Percentiles rank a stretch among this genome's conserved stretches.
phyloP scores from a whole-genome alignment of 495 filamentous ascomycete genomes.

The Trichoderma parareesei region DNA sequence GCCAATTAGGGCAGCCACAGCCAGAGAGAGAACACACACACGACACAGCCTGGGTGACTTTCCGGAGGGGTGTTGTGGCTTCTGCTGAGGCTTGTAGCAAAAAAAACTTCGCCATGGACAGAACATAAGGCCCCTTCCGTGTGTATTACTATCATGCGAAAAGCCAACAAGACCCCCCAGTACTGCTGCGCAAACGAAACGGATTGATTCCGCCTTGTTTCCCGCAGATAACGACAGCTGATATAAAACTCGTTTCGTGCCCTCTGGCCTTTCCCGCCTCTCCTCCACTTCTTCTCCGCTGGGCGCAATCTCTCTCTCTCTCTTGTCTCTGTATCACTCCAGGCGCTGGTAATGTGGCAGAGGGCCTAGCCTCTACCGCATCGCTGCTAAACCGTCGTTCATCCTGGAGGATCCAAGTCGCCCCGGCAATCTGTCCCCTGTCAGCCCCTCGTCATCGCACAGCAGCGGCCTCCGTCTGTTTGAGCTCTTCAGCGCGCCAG shows the following conservation, averaged over 20 bases:
- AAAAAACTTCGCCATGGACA: neutral
- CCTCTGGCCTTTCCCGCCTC: neutral
- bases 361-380: constrained; percentile 26
- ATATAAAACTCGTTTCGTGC: neutral
- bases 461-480: constrained; percentile 4
- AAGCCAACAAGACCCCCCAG: neutral
- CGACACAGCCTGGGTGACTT: constrained; percentile 2
- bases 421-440: constrained; percentile 9
- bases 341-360: constrained; percentile 19
- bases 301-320: constrained; percentile 11
- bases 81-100: neutral
- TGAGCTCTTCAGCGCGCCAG: neutral
- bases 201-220: neutral
- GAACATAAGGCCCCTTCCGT: neutral
- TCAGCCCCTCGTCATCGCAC: constrained; percentile 9
- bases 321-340: too few relatives aligned
- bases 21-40: neutral
- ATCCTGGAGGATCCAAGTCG: constrained; percentile 11
- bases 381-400: constrained; percentile 15
- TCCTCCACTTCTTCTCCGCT: neutral
- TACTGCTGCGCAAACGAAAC: neutral
- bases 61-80: neutral
- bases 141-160: neutral
- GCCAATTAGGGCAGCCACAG: neutral
- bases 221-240: neutral